Evolutionary conservation across 768 basidiomycete species (phyloP).

Genomic region (Boletales sp.): DNA sequence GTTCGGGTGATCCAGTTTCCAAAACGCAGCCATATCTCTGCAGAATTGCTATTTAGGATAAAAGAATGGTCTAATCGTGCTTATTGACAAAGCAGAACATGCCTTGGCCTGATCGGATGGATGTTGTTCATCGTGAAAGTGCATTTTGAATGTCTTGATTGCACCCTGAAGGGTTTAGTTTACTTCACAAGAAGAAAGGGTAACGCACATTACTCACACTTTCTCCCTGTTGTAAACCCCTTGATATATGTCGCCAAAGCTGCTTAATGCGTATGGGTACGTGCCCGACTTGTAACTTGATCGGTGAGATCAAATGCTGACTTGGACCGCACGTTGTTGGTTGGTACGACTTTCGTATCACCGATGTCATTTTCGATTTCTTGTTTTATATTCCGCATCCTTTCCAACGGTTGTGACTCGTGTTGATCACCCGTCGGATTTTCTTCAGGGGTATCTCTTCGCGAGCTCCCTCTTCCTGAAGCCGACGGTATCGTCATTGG

Average conservation of each 20-base stretch:
- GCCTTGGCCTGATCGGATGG: not conserved
- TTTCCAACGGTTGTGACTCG: too few relatives aligned
- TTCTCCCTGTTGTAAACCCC: not conserved
- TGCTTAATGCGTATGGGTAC: not conserved
- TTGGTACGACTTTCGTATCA: too few relatives aligned
- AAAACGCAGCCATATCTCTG: not conserved
- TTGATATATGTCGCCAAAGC: not conserved
- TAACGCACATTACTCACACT: not conserved
- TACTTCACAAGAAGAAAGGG: not conserved
- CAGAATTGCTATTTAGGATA: not conserved
- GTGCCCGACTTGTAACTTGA: not conserved
- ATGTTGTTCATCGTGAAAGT: not conserved
- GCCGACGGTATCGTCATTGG: not conserved
- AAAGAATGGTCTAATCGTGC: not conserved
- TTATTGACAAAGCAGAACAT: not conserved
- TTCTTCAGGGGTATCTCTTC: too few relatives aligned
- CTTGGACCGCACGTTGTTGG: too few relatives aligned
- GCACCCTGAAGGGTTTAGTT: not conserved
- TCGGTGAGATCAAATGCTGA: not conserved
- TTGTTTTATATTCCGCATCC: too few relatives aligned
- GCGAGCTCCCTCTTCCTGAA: not conserved
- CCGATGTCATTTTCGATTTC: too few relatives aligned
- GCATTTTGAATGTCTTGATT: not conserved
- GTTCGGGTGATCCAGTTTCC: not conserved
- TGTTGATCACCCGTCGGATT: too few relatives aligned